A percentile compares a stretch with the other conserved stretches of the same genome.
These are phyloP conservation scores for Microsporum audouinii DNA, from an alignment of 2,329 filamentous ascomycete genomes.

Conservation along the genomic window DNA sequence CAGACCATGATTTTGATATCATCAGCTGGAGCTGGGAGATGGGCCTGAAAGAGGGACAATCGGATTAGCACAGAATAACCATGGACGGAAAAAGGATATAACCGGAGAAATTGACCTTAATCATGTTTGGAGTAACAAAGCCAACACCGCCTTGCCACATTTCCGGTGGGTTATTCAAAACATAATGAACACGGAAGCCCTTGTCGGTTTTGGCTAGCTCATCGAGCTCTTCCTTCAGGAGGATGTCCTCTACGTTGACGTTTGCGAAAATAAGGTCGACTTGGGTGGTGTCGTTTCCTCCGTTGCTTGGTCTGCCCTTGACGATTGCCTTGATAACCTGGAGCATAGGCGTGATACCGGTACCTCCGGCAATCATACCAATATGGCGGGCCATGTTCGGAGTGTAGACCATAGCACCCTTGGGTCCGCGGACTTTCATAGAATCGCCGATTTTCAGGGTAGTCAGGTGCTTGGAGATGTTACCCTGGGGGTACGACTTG, in stretches of 20 bases:
- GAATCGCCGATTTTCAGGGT: slow-evolving; percentile 69
- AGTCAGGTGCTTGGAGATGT: slow-evolving; percentile 90
- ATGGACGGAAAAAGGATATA: slow-evolving; percentile 7
- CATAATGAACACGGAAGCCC: slow-evolving; percentile 81
- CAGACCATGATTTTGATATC: slow-evolving; percentile 93
- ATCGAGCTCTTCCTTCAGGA: slow-evolving; percentile 87
- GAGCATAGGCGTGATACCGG: slow-evolving; percentile 96
- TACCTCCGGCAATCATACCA: slow-evolving; percentile 96
- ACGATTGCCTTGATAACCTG: slow-evolving; percentile 89
- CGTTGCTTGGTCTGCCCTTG: slow-evolving; percentile 54
- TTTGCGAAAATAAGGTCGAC: slow-evolving; percentile 96
- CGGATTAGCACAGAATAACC: not conserved
- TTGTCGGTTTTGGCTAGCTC: slow-evolving; percentile 62
- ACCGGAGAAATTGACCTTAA: slow-evolving; percentile 51
- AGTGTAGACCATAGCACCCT: slow-evolving; percentile 94
- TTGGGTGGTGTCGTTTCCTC: slow-evolving; percentile 70
- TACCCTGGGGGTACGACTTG: slow-evolving; percentile 94
- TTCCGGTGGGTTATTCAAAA: slow-evolving; percentile 89
- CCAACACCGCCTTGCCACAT: slow-evolving; percentile 86
- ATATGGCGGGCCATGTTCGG: slow-evolving; percentile 95
- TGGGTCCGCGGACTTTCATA: slow-evolving; percentile 86
- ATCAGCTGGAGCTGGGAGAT: slow-evolving; percentile 64
- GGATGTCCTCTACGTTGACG: slow-evolving; percentile 82
- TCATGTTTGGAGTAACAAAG: slow-evolving; percentile 92
- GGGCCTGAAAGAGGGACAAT: slow-evolving; percentile 23